These are phyloP conservation scores for Coniochaeta sp. DNA, from an alignment of 2,329 filamentous ascomycete species.

Conservation along the genomic window DNA sequence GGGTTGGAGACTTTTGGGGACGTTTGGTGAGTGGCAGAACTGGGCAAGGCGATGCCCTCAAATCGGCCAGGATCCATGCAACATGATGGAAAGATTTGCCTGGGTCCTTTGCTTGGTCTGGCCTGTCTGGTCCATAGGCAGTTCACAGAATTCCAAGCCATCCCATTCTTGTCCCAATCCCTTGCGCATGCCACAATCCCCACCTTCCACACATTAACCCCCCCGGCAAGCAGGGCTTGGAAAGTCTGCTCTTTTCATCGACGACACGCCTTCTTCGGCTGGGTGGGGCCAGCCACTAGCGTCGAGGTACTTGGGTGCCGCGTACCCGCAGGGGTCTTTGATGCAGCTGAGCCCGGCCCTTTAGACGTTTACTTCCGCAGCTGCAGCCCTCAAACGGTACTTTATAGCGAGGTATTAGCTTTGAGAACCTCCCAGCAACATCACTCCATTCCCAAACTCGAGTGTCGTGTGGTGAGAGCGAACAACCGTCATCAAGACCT, in stretches of 20 bases:
- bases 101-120: too few species aligned
- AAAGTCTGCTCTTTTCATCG: background rate
- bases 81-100: background rate
- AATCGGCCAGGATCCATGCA: background rate
- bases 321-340: background rate
- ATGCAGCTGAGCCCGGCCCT: background rate
- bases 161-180: background rate
- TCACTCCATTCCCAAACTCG: conserved; percentile 1
- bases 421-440: background rate
- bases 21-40: background rate
- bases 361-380: background rate
- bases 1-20: background rate
- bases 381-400: background rate
- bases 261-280: background rate
- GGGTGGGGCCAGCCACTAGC: conserved; percentile 1
- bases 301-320: background rate
- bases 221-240: background rate
- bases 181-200: background rate
- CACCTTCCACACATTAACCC: background rate
- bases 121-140: background rate
- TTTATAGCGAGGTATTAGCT: background rate
- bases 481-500: background rate
- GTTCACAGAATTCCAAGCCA: background rate
- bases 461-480: background rate
- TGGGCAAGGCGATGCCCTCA: background rate